phyloP scores from a whole-genome alignment of 2,329 filamentous ascomycete genomes.

The Sporothrix phasma region DNA sequence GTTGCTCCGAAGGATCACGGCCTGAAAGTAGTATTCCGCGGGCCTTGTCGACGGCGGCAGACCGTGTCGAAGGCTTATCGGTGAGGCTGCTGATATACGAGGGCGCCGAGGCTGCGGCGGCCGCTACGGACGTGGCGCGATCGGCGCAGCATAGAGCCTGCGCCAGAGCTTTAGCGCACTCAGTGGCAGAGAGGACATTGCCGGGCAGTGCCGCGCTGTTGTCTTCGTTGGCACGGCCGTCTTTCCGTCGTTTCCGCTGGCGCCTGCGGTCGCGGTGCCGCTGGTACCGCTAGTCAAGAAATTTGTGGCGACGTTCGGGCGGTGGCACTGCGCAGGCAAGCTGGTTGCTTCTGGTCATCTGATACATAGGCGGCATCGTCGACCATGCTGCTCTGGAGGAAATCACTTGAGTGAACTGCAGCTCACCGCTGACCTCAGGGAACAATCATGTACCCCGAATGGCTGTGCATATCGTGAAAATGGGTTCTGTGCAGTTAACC shows the following conservation, averaged over 20 bases:
- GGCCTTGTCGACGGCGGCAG: slow-evolving; percentile 52
- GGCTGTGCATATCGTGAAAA: slow-evolving; percentile 89
- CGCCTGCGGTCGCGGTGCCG: slow-evolving; percentile 27
- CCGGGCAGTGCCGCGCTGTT: slow-evolving; percentile 17
- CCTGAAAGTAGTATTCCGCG: slow-evolving; percentile 95
- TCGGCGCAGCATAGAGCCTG: slow-evolving; percentile 50
- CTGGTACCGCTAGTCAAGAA: slow-evolving; percentile 34
- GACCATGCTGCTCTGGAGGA: slow-evolving; percentile 81
- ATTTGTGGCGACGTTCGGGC: slow-evolving; percentile 39
- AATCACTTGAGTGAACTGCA: slow-evolving; percentile 94
- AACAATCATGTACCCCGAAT: slow-evolving; percentile 86
- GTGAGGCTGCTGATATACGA: not conserved
- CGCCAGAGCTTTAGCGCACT: slow-evolving; percentile 28
- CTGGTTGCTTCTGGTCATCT: slow-evolving; percentile 48
- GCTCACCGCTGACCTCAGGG: slow-evolving; percentile 94
- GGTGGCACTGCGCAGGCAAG: slow-evolving; percentile 34
- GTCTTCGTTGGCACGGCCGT: not conserved
- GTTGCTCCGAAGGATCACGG: slow-evolving; percentile 84
- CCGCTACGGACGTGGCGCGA: not conserved
- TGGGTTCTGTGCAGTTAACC: slow-evolving; percentile 70
- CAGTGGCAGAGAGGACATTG: slow-evolving; percentile 26
- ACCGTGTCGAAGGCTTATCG: not conserved
- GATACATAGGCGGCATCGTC: slow-evolving; percentile 68
- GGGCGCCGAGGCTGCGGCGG: not conserved
- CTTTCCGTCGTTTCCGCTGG: slow-evolving; percentile 26